Evolutionary conservation across 352 stramenopile species (phyloP), one percentile per base, ranked within the genome.

Genomic region (Globisporangium spiculum): DNA sequence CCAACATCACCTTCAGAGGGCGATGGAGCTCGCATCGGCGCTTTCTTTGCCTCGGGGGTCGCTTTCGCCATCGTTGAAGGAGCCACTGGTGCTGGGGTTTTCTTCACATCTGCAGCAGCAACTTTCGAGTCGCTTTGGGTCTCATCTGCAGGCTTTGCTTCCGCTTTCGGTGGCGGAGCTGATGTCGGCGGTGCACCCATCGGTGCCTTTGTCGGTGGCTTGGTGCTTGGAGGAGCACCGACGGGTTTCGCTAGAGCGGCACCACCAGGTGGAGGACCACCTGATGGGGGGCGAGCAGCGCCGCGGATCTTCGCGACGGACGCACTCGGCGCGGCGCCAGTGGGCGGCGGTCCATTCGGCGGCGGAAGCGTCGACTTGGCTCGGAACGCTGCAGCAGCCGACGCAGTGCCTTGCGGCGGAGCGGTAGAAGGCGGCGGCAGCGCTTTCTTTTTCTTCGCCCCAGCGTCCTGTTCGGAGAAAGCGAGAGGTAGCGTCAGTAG

Each of bases 291-390:
- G 5, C 81, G 79, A 5, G 74, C 81, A 16, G 84, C 81, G 10
- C 80, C 78, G 73, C 84, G 86, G 56, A 94, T 88, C 72, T 94
- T 94, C 6, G 83, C 81, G 0, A 94, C 84, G 0, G 84, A 91
- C 22, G 84, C 75, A 75, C 82, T 94, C 3, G 81, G 67, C 10
- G 73, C 30, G 8, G 70, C 77, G 3, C 74, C 75, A 4, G 36
- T 68, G 22, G 86, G 84, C 8, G 84, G 86, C 55, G 86, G 79
- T 5, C 81, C 84, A 70, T 78, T 91, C 0, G 86, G 84, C 1
- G 84, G 84, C 6, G 84, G 82, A 5, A 92, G 64, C 9, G 79
- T 69, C 0, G 79, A 81, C 59, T 94, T 94, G 1, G 84, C 84
- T 44, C 86, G 79, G 30, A 94, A 88, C 2, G 81, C 84, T 4